phyloP scores from a whole-genome alignment of 805 yeast genomes.

The Sugiyamaella mastotermitis region DNA sequence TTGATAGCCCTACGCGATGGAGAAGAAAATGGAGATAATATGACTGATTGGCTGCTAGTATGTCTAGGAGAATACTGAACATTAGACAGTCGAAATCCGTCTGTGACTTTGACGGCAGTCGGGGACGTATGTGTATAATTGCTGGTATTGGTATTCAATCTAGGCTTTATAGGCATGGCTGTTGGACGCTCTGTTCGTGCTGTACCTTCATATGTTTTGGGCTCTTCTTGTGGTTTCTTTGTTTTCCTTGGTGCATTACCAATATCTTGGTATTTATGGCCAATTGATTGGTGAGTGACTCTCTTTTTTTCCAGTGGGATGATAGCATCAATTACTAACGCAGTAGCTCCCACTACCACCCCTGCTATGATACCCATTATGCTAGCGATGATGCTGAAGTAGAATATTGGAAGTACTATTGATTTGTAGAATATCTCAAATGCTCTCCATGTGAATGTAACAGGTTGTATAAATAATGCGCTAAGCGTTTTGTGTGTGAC shows the following conservation, averaged over 20 bases:
- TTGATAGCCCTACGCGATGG: neutral
- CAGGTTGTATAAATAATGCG: slow-evolving; percentile 3
- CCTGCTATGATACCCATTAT: slow-evolving; percentile 19
- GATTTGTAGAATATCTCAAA: slow-evolving; percentile 12
- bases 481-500: neutral
- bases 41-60: neutral
- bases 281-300: neutral
- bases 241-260: too few relatives aligned
- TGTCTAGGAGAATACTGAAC: too few relatives aligned
- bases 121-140: neutral
- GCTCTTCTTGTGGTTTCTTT: too few relatives aligned
- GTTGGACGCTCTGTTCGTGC: too few relatives aligned
- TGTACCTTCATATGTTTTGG: too few relatives aligned
- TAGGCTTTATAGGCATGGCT: too few relatives aligned
- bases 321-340: slow-evolving; percentile 13
- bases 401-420: slow-evolving; percentile 17
- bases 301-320: slow-evolving; percentile 8
- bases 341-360: slow-evolving; percentile 16
- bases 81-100: too few relatives aligned
- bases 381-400: slow-evolving; percentile 17
- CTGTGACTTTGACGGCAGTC: too few relatives aligned
- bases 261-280: neutral
- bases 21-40: neutral
- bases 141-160: too few relatives aligned
- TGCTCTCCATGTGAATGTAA: slow-evolving; percentile 10